Evolutionary conservation across 2,329 filamentous ascomycete genomes (phyloP).

Genomic region (Curvularia verruculosa): DNA sequence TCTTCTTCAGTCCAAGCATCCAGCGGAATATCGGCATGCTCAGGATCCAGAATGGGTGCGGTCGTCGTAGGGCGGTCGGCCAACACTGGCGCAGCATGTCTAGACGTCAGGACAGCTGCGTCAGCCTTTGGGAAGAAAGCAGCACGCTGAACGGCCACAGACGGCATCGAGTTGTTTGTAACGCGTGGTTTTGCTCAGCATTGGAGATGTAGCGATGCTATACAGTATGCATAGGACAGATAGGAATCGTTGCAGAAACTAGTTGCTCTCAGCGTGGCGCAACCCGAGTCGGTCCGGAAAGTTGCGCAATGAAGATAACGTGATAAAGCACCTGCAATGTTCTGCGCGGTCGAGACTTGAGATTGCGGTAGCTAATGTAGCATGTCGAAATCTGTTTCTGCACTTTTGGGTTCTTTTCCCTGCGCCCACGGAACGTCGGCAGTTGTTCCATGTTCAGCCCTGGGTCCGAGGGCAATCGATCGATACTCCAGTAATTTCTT

Average conservation of each 20-base stretch:
- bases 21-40: constrained; percentile 27
- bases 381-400: not conserved
- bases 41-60: constrained; percentile 32
- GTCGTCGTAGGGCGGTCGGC: constrained; percentile 27
- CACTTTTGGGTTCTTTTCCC: not conserved
- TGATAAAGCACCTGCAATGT: not conserved
- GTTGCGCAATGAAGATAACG: not conserved
- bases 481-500: not conserved
- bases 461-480: constrained; percentile 9
- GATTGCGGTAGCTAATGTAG: not conserved
- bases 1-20: constrained; percentile 23
- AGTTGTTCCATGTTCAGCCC: constrained; percentile 5
- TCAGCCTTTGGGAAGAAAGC: constrained; percentile 40
- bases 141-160: constrained; percentile 13
- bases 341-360: not conserved
- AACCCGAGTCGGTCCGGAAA: constrained; percentile 4
- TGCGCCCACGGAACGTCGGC: constrained; percentile 2
- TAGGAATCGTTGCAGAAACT: constrained; percentile 2
- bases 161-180: constrained; percentile 18
- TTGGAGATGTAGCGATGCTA: constrained; percentile 3
- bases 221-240: constrained; percentile 1
- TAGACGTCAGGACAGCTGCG: constrained; percentile 31
- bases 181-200: constrained; percentile 1
- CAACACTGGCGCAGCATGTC: constrained; percentile 22
- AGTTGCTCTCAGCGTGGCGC: constrained; percentile 10